Evolutionary conservation across 108 stramenopile genomes (phyloP).

Genomic region (Pseudonitzschia multistriata): DNA sequence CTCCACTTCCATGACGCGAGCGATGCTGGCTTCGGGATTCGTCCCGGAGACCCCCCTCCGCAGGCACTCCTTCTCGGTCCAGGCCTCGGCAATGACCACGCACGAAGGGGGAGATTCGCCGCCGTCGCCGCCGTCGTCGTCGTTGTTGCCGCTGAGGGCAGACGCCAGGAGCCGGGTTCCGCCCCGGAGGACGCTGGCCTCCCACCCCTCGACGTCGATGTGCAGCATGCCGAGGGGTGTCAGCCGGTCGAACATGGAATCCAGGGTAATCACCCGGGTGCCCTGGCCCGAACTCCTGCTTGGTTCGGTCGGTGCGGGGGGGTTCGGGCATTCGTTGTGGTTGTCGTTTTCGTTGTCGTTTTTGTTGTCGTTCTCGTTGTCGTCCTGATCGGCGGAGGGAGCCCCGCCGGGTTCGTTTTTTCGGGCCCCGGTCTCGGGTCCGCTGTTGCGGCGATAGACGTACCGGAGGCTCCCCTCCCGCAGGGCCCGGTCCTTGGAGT

Average conservation of each 20-base stretch:
- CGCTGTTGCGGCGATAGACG: not conserved
- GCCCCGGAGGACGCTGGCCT: slow-evolving; percentile 2
- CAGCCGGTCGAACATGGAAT: not conserved
- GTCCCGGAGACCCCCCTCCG: not conserved
- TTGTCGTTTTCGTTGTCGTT: not conserved
- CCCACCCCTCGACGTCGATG: slow-evolving; percentile 7
- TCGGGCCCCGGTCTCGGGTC: no score
- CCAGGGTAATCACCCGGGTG: not conserved
- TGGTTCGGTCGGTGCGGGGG: no score
- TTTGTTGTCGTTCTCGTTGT: not conserved
- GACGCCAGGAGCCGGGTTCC: not conserved
- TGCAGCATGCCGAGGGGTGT: not conserved
- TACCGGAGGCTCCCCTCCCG: slow-evolving; percentile 1
- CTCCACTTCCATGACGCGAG: not conserved
- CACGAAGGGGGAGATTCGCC: not conserved
- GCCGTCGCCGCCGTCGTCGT: not conserved
- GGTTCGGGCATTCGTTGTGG: no score
- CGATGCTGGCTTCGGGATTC: not conserved
- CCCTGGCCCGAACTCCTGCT: not conserved
- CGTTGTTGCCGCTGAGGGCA: not conserved
- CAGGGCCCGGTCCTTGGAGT: not conserved
- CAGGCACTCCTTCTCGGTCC: slow-evolving; percentile 2
- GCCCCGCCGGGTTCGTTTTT: not conserved
- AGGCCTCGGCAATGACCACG: not conserved
- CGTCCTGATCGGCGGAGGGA: not conserved